Conservation (phyloP, 1,284 basidiomycete species). For the Cryptococcus depauperatus region DNA sequence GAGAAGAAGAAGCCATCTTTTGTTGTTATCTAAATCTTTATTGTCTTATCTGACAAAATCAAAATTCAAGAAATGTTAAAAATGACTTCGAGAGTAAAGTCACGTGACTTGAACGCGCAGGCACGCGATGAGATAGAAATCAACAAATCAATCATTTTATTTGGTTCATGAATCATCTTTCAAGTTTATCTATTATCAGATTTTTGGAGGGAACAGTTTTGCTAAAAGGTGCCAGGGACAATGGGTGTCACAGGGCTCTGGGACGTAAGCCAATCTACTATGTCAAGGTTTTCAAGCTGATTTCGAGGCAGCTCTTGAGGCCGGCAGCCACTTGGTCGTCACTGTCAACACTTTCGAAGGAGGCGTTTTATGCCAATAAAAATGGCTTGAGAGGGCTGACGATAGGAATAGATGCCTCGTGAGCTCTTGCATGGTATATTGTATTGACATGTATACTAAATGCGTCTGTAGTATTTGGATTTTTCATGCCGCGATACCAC, state of each 20-base stretch:
- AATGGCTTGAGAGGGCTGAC: constrained; percentile 39
- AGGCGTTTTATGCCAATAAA: constrained; percentile 37
- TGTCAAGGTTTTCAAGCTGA: neutral
- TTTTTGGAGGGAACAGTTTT: neutral
- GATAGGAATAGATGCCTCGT: constrained; percentile 46
- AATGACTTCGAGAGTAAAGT: too few species aligned
- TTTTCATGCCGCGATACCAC: constrained; percentile 45
- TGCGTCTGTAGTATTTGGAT: constrained; percentile 45
- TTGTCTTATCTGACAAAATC: too few species aligned
- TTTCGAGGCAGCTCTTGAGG: constrained; percentile 30
- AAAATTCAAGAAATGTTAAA: too few species aligned
- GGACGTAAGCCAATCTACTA: constrained; percentile 37
- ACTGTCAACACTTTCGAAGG: constrained; percentile 28
- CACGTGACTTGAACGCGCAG: constrained; percentile 5
- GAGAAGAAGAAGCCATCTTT: neutral
- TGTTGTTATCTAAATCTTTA: neutral
- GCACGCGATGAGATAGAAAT: constrained; percentile 1
- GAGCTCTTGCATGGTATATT: neutral
- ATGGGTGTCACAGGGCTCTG: constrained; percentile 47
- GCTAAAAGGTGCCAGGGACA: neutral
- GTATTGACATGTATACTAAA: constrained; percentile 2
- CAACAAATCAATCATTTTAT: too few species aligned
- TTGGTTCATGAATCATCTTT: too few species aligned
- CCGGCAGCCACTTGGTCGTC: constrained; percentile 34
- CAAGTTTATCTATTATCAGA: neutral